Conservation (phyloP, 75 land plant species). For the Cupressus sempervirens region DNA sequence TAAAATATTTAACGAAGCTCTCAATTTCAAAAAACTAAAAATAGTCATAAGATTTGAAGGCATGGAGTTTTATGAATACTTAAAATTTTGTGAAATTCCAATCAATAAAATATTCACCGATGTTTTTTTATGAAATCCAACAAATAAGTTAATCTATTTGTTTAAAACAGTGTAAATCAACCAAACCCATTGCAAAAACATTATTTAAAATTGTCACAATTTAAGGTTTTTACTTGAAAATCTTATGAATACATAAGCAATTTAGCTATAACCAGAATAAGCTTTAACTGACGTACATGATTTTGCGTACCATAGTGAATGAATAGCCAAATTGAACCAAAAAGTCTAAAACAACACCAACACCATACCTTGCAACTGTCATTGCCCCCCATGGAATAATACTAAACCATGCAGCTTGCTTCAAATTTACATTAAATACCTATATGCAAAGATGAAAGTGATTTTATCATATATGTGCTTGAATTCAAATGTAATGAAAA, state of each 20-base stretch:
- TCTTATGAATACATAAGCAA: too few species aligned
- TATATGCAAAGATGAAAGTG: too few species aligned
- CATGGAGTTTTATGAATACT: background rate
- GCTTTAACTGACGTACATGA: slow-evolving; percentile 70
- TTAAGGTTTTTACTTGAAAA: too few species aligned
- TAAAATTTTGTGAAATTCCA: background rate
- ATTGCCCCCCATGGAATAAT: slow-evolving; percentile 93
- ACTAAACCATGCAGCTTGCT: slow-evolving; percentile 99
- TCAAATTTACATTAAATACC: slow-evolving; percentile 91
- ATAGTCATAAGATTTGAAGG: background rate
- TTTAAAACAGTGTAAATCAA: background rate
- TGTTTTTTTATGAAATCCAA: background rate
- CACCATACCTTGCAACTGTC: slow-evolving; percentile 84
- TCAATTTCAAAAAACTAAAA: background rate
- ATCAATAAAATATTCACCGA: too few species aligned
- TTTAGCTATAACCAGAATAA: too few species aligned
- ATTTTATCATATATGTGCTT: too few species aligned
- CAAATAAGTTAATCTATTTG: background rate
- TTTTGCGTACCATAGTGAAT: slow-evolving; percentile 66
- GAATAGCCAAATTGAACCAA: slow-evolving; percentile 64
- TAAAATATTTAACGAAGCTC: background rate
- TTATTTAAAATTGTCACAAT: too few species aligned
- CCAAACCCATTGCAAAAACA: background rate
- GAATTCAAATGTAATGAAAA: too few species aligned
- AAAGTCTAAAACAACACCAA: slow-evolving; percentile 68